Evolutionary conservation across 805 yeast species (phyloP).

Genomic region (Candida pini): DNA sequence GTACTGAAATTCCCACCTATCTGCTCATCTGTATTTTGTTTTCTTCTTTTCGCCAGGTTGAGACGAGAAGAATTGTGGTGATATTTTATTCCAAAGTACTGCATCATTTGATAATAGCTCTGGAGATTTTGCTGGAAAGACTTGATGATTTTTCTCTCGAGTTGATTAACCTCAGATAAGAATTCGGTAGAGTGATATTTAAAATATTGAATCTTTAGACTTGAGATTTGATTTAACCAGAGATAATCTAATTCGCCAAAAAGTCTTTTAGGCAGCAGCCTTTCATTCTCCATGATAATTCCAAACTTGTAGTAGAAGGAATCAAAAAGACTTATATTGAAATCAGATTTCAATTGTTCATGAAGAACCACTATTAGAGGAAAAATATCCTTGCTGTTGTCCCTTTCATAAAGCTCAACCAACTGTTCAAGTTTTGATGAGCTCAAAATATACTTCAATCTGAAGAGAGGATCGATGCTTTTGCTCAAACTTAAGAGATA

Average conservation of each 20-base stretch:
- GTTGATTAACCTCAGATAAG: neutral
- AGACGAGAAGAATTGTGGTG: constrained; percentile 1
- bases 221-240: constrained; percentile 6
- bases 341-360: constrained; percentile 7
- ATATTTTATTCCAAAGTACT: constrained; percentile 4
- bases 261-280: constrained; percentile 2
- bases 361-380: constrained; percentile 13
- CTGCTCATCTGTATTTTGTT: constrained; percentile 5
- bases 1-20: too few species aligned
- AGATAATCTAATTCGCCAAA: constrained; percentile 12
- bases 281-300: constrained; percentile 8
- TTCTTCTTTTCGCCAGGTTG: constrained; percentile 7
- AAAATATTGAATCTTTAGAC: constrained; percentile 8
- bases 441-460: constrained; percentile 15
- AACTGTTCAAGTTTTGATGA: constrained; percentile 16
- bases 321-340: constrained; percentile 13
- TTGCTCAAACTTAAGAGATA: constrained; percentile 14
- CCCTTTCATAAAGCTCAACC: constrained; percentile 17
- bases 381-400: constrained; percentile 7
- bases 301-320: constrained; percentile 14
- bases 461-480: constrained; percentile 16
- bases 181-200: constrained; percentile 2
- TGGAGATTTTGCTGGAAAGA: constrained; percentile 6
- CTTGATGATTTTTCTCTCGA: neutral
- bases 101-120: constrained; percentile 7